A percentile compares a stretch with the other conserved stretches of the same genome.
Evolutionary conservation across 129 eudicot genomes (phyloP).

Genomic region (Gnaphalium uliginosum): DNA sequence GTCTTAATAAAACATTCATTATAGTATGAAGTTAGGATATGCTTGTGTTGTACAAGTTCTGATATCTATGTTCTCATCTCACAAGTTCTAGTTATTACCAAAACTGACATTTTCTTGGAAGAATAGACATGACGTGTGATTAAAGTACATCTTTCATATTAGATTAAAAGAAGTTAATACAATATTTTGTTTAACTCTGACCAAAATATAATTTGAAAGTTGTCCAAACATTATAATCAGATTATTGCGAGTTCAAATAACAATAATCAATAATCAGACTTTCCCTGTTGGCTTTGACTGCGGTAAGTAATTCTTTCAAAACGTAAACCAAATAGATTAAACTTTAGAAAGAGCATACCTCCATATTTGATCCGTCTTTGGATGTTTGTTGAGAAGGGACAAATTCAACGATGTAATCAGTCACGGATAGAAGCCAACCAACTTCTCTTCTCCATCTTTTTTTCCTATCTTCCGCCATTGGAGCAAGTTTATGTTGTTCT

Average conservation of each 20-base stretch:
- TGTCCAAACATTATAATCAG: neutral
- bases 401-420: constrained; percentile 80
- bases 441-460: constrained; percentile 78
- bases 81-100: neutral
- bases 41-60: neutral
- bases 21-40: neutral
- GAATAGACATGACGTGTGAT: too few relatives aligned
- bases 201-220: neutral
- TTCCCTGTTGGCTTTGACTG: too few relatives aligned
- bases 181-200: neutral
- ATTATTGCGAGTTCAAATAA: neutral
- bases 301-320: too few relatives aligned
- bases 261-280: neutral
- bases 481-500: constrained; percentile 72
- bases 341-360: constrained; percentile 37
- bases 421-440: constrained; percentile 79
- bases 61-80: neutral
- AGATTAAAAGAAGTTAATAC: neutral
- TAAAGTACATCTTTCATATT: too few relatives aligned
- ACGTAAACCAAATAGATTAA: neutral
- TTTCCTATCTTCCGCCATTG: constrained; percentile 69
- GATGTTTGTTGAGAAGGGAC: constrained; percentile 66
- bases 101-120: neutral
- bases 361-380: constrained; percentile 72
- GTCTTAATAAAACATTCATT: neutral